Conservation (phyloP, 2,329 filamentous ascomycete species). For the Lecanicillium sp. region DNA sequence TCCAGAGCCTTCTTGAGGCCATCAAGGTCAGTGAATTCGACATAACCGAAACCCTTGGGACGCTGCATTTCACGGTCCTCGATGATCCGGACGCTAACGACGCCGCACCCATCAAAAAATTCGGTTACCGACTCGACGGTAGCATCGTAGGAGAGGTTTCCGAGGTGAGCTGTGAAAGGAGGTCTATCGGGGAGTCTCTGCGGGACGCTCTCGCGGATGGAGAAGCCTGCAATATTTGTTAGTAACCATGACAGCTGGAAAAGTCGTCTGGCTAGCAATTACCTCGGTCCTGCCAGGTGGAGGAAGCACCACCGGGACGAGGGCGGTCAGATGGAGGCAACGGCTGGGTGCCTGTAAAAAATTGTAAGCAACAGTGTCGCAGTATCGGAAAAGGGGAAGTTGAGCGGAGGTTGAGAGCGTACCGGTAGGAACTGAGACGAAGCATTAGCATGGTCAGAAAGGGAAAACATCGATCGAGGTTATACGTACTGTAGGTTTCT, state of each 20-base stretch:
- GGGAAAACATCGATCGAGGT: not conserved
- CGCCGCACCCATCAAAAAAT: constrained; percentile 77
- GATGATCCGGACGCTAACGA: constrained; percentile 89
- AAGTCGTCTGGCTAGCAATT: constrained; percentile 13
- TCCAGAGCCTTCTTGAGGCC: constrained; percentile 86
- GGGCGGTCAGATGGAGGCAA: constrained; percentile 42
- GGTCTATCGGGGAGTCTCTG: constrained; percentile 73
- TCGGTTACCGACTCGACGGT: constrained; percentile 74
- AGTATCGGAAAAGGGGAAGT: constrained; percentile 7
- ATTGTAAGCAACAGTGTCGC: constrained; percentile 2
- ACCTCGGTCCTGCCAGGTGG: constrained; percentile 37
- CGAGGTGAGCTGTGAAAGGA: constrained; percentile 90
- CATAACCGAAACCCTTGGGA: constrained; percentile 97
- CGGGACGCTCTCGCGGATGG: constrained; percentile 66
- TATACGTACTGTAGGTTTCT: constrained; percentile 60
- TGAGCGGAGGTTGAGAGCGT: constrained; percentile 14
- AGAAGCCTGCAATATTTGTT: constrained; percentile 38
- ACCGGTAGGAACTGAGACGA: constrained; percentile 26
- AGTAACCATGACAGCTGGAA: constrained; percentile 9
- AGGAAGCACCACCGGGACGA: constrained; percentile 24
- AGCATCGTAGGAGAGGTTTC: constrained; percentile 93
- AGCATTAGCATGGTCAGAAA: constrained; percentile 16
- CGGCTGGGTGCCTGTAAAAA: constrained; percentile 43
- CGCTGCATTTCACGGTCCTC: constrained; percentile 91
- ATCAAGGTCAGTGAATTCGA: constrained; percentile 82